Evolutionary conservation across 1,139 yeast species (phyloP).

Genomic region (Blastobotrys persicus): DNA sequence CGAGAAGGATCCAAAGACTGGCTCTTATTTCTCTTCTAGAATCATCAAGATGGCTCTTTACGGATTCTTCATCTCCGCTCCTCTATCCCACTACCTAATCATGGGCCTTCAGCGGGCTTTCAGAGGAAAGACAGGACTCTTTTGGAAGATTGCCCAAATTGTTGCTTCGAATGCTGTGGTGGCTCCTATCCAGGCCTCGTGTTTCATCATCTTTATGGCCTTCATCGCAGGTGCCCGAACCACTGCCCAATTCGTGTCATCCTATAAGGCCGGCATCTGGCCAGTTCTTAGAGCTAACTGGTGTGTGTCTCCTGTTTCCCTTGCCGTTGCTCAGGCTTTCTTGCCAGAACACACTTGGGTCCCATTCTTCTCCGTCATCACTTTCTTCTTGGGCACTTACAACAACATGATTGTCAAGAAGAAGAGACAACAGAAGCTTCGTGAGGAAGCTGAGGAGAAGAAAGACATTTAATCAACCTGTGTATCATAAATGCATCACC

Average conservation of each 20-base stretch:
- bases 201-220: slow-evolving; percentile 51
- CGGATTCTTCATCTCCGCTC: slow-evolving; percentile 69
- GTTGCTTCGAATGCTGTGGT: slow-evolving; percentile 58
- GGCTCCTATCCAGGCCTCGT: slow-evolving; percentile 60
- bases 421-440: slow-evolving; percentile 34
- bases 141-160: slow-evolving; percentile 54
- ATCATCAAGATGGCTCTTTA: slow-evolving; percentile 67
- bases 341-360: slow-evolving; percentile 79
- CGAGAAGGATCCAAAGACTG: slow-evolving; percentile 38
- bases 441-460: slow-evolving; percentile 28
- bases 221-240: slow-evolving; percentile 41
- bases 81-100: slow-evolving; percentile 59
- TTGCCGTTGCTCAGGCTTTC: slow-evolving; percentile 71
- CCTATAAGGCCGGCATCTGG: slow-evolving; percentile 52
- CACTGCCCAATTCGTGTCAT: slow-evolving; percentile 33
- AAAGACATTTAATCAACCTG: background rate
- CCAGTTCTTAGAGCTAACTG: slow-evolving; percentile 64
- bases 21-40: slow-evolving; percentile 41
- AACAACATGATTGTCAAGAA: slow-evolving; percentile 68
- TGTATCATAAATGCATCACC: too few relatives aligned
- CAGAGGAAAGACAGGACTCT: slow-evolving; percentile 32
- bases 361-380: slow-evolving; percentile 72
- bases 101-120: slow-evolving; percentile 38
- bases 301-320: slow-evolving; percentile 59
- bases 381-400: slow-evolving; percentile 71